Conservation (phyloP, 129 eudicot species). For the Chrysanthemum seticuspe region DNA sequence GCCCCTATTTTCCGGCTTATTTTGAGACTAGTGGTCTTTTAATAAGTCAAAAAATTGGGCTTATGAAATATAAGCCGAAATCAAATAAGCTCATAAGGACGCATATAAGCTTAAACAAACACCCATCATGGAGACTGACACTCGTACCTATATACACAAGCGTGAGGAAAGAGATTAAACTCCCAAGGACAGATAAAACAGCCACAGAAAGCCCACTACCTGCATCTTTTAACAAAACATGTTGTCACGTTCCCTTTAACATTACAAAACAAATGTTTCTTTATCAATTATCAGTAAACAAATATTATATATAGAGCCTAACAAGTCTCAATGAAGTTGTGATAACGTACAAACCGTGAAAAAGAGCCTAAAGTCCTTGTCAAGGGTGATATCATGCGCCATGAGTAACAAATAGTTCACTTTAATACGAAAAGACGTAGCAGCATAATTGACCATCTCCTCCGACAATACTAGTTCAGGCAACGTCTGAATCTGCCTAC, state of each 20-base stretch:
- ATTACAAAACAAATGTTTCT: conserved; percentile 8
- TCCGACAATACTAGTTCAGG: conserved; percentile 89
- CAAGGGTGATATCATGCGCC: conserved; percentile 97
- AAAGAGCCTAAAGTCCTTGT: conserved; percentile 91
- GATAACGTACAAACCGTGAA: conserved; percentile 64
- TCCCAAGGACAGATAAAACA: conserved; percentile 80
- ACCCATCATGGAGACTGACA: conserved; percentile 18
- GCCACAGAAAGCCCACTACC: conserved; percentile 93
- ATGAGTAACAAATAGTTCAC: conserved; percentile 79
- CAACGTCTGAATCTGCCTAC: conserved; percentile 66
- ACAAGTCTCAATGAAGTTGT: conserved; percentile 8
- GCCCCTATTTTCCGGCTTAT: no score
- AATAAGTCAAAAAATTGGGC: no score
- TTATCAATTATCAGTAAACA: not conserved
- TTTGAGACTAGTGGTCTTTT: no score
- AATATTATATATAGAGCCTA: not conserved
- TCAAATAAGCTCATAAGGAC: not conserved
- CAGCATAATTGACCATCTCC: conserved; percentile 93
- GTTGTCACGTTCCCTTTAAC: no score
- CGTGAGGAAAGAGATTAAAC: conserved; percentile 77
- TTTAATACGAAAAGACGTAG: conserved; percentile 91
- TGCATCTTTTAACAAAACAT: conserved; percentile 28
- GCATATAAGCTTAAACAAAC: not conserved
- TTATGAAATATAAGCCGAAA: no score
- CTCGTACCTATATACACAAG: conserved; percentile 82